Conservation (phyloP, 208 protist genomes). For the Leishmania guyanensis region DNA sequence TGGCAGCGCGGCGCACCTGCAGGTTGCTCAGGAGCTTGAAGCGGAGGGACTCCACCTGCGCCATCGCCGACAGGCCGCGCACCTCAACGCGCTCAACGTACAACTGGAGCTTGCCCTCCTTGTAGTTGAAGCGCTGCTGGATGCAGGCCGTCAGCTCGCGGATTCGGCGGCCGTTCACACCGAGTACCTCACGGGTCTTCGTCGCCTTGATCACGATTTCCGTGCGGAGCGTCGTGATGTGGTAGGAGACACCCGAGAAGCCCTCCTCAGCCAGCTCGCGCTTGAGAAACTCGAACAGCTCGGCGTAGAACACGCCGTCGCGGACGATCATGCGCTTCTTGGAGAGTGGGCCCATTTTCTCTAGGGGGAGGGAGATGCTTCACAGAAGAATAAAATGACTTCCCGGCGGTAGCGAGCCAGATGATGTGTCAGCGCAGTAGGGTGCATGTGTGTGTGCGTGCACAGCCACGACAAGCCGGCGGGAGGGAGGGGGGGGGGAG, state of each 20-base stretch:
- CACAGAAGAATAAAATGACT: slow-evolving; percentile 32
- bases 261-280: slow-evolving; percentile 98
- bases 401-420: background rate
- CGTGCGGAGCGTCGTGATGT: slow-evolving; percentile 95
- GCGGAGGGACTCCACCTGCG: slow-evolving; percentile 98
- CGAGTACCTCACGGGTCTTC: slow-evolving; percentile 96
- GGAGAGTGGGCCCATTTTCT: slow-evolving; percentile 77
- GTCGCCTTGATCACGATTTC: slow-evolving; percentile 99
- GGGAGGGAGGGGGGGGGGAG: background rate
- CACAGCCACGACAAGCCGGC: background rate
- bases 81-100: slow-evolving; percentile 97
- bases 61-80: slow-evolving; percentile 98
- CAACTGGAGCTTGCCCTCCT: slow-evolving; percentile 95
- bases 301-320: slow-evolving; percentile 99
- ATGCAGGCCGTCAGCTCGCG: slow-evolving; percentile 98
- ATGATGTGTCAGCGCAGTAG: background rate
- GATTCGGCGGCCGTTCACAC: slow-evolving; percentile 97
- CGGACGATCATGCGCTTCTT: slow-evolving; percentile 98
- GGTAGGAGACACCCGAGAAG: slow-evolving; percentile 97
- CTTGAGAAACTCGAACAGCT: slow-evolving; percentile 99
- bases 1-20: slow-evolving; percentile 98
- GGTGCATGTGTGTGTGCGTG: background rate
- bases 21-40: slow-evolving; percentile 98
- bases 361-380: slow-evolving; percentile 10
- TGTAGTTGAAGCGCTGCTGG: slow-evolving; percentile 99